Percentiles rank a stretch among this genome's conserved stretches.
Conservation (phyloP, 768 basidiomycete genomes). For the Boletellus ananas region DNA sequence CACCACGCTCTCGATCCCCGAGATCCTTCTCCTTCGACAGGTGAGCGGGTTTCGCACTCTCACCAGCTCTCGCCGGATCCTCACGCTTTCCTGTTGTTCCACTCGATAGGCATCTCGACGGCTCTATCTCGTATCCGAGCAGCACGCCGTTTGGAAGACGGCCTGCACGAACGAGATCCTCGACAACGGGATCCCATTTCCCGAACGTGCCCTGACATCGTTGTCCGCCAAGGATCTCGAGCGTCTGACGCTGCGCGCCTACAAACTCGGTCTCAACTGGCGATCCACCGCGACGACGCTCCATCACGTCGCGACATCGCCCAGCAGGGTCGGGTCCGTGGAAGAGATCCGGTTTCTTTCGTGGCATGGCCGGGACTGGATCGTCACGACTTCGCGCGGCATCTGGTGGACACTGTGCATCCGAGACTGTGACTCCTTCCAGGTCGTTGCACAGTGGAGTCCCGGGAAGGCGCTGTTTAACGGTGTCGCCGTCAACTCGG, state of each 20-base stretch:
- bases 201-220: conserved; percentile 31
- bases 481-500: conserved; percentile 48
- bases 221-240: conserved; percentile 45
- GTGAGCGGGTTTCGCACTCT: conserved; percentile 25
- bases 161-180: conserved; percentile 45
- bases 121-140: conserved; percentile 40
- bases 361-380: conserved; percentile 38
- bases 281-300: conserved; percentile 19
- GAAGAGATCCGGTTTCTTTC: conserved; percentile 54
- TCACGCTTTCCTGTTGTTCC: background rate
- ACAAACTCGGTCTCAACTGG: conserved; percentile 51
- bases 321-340: conserved; percentile 40
- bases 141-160: conserved; percentile 56
- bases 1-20: conserved; percentile 34
- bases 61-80: background rate
- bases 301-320: conserved; percentile 15
- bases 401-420: conserved; percentile 59
- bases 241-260: conserved; percentile 40
- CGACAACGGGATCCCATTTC: conserved; percentile 48
- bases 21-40: conserved; percentile 42
- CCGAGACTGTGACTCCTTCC: conserved; percentile 42
- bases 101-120: conserved; percentile 46
- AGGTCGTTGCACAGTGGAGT: conserved; percentile 46
- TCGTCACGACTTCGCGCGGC: conserved; percentile 53
- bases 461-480: conserved; percentile 51